Percentiles rank a stretch among this genome's conserved stretches.
phyloP scores from a whole-genome alignment of 139 green algal genomes.

The Asterochloris erici region DNA sequence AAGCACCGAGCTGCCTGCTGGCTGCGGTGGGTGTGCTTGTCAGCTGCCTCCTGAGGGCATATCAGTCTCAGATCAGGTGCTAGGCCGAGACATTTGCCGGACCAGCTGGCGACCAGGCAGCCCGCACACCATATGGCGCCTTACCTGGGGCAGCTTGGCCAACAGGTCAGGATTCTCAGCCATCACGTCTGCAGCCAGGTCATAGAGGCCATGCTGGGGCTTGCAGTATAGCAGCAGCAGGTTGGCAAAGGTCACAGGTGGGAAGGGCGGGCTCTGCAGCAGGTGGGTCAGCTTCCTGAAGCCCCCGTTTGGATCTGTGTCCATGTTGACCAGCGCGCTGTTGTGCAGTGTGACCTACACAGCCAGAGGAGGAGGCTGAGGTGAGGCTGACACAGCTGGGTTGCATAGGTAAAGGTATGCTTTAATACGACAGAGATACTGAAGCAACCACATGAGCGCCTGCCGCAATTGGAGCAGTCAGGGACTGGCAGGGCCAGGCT shows the following conservation, averaged over 20 bases:
- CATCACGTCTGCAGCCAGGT: conserved; percentile 80
- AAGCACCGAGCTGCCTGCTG: too few species aligned
- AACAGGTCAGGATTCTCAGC: conserved; percentile 66
- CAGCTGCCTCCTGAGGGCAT: too few species aligned
- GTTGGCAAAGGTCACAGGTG: conserved; percentile 80
- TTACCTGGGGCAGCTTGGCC: not conserved
- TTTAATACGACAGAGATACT: too few species aligned
- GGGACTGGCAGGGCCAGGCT: too few species aligned
- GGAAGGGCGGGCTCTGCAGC: conserved; percentile 72
- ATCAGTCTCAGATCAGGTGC: too few species aligned
- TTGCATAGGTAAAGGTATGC: too few species aligned
- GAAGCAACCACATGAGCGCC: too few species aligned
- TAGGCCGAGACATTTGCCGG: too few species aligned
- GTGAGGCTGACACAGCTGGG: not conserved
- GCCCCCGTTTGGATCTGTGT: conserved; percentile 53
- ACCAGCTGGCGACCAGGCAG: too few species aligned
- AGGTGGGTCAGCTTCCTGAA: conserved; percentile 91
- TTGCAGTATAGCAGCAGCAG: conserved; percentile 87
- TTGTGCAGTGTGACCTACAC: conserved; percentile 84
- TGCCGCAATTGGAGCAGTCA: too few species aligned
- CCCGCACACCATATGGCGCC: too few species aligned
- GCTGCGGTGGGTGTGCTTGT: too few species aligned
- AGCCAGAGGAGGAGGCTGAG: not conserved
- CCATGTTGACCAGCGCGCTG: conserved; percentile 74
- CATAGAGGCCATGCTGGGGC: conserved; percentile 66